Conservation (phyloP, 2,329 filamentous ascomycete species). For the Raffaelea albimanens region DNA sequence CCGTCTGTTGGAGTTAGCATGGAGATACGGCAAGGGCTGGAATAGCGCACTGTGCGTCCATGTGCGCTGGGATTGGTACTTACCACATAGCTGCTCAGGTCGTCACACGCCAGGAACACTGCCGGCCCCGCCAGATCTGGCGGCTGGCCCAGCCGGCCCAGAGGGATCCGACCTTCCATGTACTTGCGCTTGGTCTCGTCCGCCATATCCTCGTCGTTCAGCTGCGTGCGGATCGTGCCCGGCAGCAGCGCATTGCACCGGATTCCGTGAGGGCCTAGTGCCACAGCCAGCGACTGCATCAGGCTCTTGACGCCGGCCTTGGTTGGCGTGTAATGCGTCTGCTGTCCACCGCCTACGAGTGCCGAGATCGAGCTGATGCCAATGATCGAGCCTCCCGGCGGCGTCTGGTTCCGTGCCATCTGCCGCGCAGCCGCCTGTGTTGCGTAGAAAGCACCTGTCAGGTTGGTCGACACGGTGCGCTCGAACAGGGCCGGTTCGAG, state of each 20-base stretch:
- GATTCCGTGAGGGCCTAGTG: conserved; percentile 56
- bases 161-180: conserved; percentile 58
- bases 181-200: conserved; percentile 55
- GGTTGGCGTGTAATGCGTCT: conserved; percentile 65
- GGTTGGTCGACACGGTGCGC: conserved; percentile 67
- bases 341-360: conserved; percentile 54
- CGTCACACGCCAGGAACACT: conserved; percentile 59
- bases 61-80: not conserved
- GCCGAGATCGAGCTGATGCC: conserved; percentile 36
- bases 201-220: conserved; percentile 59
- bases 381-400: conserved; percentile 66
- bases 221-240: conserved; percentile 59
- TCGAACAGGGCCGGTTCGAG: conserved; percentile 62
- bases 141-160: conserved; percentile 51
- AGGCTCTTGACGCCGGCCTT: conserved; percentile 61
- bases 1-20: conserved; percentile 29
- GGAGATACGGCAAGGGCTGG: not conserved
- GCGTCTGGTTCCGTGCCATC: conserved; percentile 56
- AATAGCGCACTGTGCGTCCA: not conserved
- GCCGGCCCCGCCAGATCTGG: conserved; percentile 60
- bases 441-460: conserved; percentile 81
- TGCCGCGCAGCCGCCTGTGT: conserved; percentile 77
- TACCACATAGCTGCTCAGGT: conserved; percentile 52
- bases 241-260: conserved; percentile 62
- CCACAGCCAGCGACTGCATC: conserved; percentile 59